Base-by-base conservation (phyloP, 169 alveolate species). In the Cryptosporidium xiaoi region DNA sequence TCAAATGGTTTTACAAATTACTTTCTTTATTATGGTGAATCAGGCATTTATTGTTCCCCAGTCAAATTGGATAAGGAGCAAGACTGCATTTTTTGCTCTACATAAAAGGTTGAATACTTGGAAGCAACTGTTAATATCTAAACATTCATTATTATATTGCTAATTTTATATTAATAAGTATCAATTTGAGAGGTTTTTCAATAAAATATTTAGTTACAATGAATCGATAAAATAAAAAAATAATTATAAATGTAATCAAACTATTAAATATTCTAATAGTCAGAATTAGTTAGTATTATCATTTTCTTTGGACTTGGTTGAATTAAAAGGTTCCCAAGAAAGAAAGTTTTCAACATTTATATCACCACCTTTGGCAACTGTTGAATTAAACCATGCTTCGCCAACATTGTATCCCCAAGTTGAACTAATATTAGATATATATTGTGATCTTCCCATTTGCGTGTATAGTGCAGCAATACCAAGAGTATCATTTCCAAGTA, bases 401-500 rank as follows among this genome's bases (percentile, higher is more conserved):
- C 87, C 87, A 27, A 71, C 87, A 62, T 77, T 77, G 7, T 58
- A 20, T 20, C 87, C 87, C 87, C 87, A 77, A 16, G 87, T 77
- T 8, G 71, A 56, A 29, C 87, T 77, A 12, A 77, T 15, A 62
- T 77, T 77, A 8, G 24, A 13, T 7, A 62, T 24, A 60, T 56
- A 60, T 51, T 77, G 77, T 12, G 77, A 60, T 27, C 87, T 77
- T 44, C 87, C 87, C 71, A 62, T 77, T 40, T 77, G 77, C 1
- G 87, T 58, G 51, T 77, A 77, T 10, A 77, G 64, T 27, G 77
- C 87, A 77, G 87, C 87, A 13, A 77, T 34, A 40, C 87, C 87
- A 31, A 51, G 53, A 2, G 87, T 58, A 44, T 66, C 71, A 20
- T 62, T 62, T 20, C 31, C 64, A 56, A 77, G 71, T 27, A 71